phyloP scores from a whole-genome alignment of 257 asterid species.

The Henckelia pumila region DNA sequence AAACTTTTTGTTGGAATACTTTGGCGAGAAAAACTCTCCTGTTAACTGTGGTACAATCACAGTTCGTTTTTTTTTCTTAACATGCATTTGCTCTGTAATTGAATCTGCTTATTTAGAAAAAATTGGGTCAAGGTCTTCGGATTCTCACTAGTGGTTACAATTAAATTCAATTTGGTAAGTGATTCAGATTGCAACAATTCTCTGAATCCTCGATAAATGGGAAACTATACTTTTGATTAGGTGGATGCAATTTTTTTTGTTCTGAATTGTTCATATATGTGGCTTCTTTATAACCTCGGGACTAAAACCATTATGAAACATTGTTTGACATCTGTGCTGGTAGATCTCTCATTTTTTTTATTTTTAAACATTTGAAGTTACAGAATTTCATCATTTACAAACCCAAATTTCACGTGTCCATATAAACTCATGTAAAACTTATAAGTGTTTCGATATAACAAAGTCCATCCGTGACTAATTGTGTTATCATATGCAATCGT shows the following conservation, averaged over 20 bases:
- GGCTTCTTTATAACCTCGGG: neutral
- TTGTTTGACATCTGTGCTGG: neutral
- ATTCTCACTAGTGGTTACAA: neutral
- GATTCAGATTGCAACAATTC: conserved; percentile 1
- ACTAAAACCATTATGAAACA: neutral
- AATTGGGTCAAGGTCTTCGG: neutral
- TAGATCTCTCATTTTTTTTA: too few relatives aligned
- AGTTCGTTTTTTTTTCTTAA: conserved; percentile 18
- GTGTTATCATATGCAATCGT: too few relatives aligned
- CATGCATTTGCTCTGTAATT: conserved; percentile 16
- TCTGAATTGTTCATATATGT: conserved; percentile 11
- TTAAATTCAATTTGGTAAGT: conserved; percentile 3
- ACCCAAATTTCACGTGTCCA: neutral
- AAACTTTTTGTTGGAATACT: conserved; percentile 77
- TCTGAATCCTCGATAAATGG: conserved; percentile 15
- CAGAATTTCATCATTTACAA: neutral
- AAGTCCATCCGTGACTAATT: too few relatives aligned
- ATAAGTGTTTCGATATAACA: neutral
- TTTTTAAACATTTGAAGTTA: neutral
- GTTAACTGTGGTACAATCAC: conserved; percentile 59
- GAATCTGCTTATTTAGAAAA: neutral
- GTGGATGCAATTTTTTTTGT: neutral
- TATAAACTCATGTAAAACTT: conserved; percentile 12
- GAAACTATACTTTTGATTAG: neutral
- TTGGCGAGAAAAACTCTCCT: conserved; percentile 57